phyloP scores from a whole-genome alignment of 2,329 filamentous ascomycete species.

The Chrysoporthe puriensis region DNA sequence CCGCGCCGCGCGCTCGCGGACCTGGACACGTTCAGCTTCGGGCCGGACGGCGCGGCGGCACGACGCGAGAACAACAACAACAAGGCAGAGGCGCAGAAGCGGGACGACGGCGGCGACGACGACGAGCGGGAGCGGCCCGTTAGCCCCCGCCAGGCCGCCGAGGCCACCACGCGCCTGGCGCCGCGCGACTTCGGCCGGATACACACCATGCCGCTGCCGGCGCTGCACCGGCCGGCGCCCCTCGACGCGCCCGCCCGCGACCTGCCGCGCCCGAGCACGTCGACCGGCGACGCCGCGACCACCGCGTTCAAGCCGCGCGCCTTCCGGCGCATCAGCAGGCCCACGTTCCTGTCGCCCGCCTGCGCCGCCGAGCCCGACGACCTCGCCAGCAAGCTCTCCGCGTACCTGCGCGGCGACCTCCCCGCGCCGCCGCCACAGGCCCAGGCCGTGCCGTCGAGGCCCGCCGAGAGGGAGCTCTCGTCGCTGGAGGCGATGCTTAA shows the following conservation, averaged over 20 bases:
- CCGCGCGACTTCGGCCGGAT: constrained; percentile 24
- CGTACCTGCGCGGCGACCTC: constrained; percentile 25
- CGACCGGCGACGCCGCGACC: constrained; percentile 19
- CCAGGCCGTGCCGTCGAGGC: neutral
- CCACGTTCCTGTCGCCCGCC: constrained; percentile 25
- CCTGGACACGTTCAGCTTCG: constrained; percentile 23
- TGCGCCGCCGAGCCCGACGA: constrained; percentile 20
- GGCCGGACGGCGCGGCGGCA: neutral
- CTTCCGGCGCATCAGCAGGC: constrained; percentile 28
- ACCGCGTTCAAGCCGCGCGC: constrained; percentile 22
- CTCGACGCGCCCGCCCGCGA: neutral
- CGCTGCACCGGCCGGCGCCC: constrained; percentile 9
- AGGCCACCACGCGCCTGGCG: neutral
- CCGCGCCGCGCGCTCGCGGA: constrained; percentile 14
- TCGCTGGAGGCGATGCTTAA: constrained; percentile 28
- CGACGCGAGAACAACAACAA: neutral
- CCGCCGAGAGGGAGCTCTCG: neutral
- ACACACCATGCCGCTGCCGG: constrained; percentile 22
- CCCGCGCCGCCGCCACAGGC: neutral
- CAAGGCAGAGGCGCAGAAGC: neutral
- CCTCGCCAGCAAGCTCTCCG: constrained; percentile 25
- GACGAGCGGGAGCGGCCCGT: neutral
- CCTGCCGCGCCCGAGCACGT: constrained; percentile 18
- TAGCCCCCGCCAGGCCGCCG: constrained; percentile 15
- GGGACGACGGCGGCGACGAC: too few species aligned